Base-by-base conservation (phyloP, 2,329 filamentous ascomycete genomes). In the Hawksworthiomyces lignivorus region DNA sequence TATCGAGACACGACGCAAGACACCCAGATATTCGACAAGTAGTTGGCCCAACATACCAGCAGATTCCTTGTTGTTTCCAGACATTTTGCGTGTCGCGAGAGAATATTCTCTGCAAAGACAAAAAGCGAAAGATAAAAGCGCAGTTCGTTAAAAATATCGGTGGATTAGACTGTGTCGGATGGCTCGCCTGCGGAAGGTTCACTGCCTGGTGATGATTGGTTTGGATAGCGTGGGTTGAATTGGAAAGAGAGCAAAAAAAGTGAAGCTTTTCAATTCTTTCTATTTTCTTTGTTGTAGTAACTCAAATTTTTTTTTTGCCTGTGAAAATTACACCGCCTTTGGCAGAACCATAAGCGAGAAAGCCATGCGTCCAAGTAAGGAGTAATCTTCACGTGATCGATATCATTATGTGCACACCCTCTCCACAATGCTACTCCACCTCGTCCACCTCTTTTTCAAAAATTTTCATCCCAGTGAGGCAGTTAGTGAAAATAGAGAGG, bases 151-250 rank as follows among this genome's bases (percentile, higher is more conserved):
- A n/a, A n/a, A n/a, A n/a, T n/a, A n/a, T n/a, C n/a, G n/a, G n/a
- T 4, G n/a, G 24, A 27, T 35, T 20, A 28, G 28, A 21, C 30
- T n/a, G 22, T 33, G 33, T 48, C 42, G 26, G 18, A 19, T 50
- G 48, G 48, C 48, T 50, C 48, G 48, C 48, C 48, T 49, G 48
- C 35, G 34, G 26, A 36, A 50, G 48, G 48, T 50, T 50, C 48
- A 50, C 48, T 48, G 48, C 48, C 47, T 32, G 15, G 44, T 8
- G 30, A 39, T 29, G 28, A 35, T 19, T 28, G 20, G 30, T 26
- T 26, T 26, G 28, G 11, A 10, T 7, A 17, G 6, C 26, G 9
- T 3, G 36, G 28, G 31, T 37, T 30, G 34, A 21, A 9, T 9
- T 20, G 33, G 28, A 29, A 17, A 29, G 24, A 18, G 33, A 20